Evolutionary conservation across 2,329 filamentous ascomycete species (phyloP).

Genomic region (Botrytis paeoniae): DNA sequence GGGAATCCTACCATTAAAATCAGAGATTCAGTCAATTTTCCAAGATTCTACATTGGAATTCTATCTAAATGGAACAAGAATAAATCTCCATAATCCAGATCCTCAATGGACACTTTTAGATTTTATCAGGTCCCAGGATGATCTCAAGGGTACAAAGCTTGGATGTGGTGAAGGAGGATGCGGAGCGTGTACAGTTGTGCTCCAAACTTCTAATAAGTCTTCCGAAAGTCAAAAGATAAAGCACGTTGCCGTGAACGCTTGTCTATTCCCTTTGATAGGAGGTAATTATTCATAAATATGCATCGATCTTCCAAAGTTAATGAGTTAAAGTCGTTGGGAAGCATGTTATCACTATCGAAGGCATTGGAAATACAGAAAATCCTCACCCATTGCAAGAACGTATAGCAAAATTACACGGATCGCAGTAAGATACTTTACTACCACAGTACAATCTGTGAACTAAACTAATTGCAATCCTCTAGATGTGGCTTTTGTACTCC

Average conservation of each 20-base stretch:
- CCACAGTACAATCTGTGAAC: too few species aligned
- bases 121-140: slow-evolving; percentile 73
- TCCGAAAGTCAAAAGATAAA: slow-evolving; percentile 78
- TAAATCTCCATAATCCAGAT: slow-evolving; percentile 81
- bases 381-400: slow-evolving; percentile 89
- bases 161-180: slow-evolving; percentile 95
- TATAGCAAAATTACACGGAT: slow-evolving; percentile 85
- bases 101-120: slow-evolving; percentile 88
- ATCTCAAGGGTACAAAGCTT: slow-evolving; percentile 89
- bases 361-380: slow-evolving; percentile 78
- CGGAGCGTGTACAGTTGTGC: slow-evolving; percentile 91
- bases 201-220: slow-evolving; percentile 59
- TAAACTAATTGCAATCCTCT: background rate
- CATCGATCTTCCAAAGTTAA: background rate
- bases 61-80: slow-evolving; percentile 87
- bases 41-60: slow-evolving; percentile 64
- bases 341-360: slow-evolving; percentile 94
- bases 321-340: slow-evolving; percentile 70
- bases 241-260: slow-evolving; percentile 93
- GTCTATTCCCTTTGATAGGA: slow-evolving; percentile 49
- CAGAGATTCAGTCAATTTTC: slow-evolving; percentile 27
- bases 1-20: slow-evolving; percentile 22
- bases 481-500: slow-evolving; percentile 74
- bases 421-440: slow-evolving; percentile 58
- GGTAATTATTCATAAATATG: slow-evolving; percentile 19